phyloP scores from a whole-genome alignment of 2,329 filamentous ascomycete species.

The Acephala macrosclerotiorum region DNA sequence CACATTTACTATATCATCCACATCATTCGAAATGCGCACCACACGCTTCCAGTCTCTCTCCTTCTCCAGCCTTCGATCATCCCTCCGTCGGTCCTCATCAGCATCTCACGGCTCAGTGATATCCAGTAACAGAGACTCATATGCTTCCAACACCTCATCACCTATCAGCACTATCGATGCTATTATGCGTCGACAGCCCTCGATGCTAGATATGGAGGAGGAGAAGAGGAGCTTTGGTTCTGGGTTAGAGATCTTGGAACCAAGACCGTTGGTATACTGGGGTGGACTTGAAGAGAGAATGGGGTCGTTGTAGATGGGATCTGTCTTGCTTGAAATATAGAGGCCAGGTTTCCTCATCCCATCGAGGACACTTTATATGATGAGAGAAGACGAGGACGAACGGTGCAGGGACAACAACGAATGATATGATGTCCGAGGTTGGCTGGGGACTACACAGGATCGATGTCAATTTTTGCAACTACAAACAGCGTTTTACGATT shows the following conservation, averaged over 20 bases:
- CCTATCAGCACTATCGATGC: conserved; percentile 61
- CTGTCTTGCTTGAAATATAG: conserved; percentile 8
- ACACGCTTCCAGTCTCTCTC: conserved; percentile 48
- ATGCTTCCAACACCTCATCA: conserved; percentile 52
- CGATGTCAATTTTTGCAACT: conserved; percentile 28
- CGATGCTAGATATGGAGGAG: conserved; percentile 63
- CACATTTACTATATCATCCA: conserved; percentile 7
- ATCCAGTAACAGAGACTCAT: conserved; percentile 46
- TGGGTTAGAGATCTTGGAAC: conserved; percentile 65
- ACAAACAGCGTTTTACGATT: conserved; percentile 29
- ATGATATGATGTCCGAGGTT: neutral
- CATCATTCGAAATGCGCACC: conserved; percentile 39
- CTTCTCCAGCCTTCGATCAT: conserved; percentile 61
- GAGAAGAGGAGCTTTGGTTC: conserved; percentile 60
- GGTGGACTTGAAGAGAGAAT: conserved; percentile 69
- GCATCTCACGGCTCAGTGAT: conserved; percentile 42
- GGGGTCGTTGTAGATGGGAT: conserved; percentile 35
- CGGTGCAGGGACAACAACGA: neutral
- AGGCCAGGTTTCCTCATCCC: neutral
- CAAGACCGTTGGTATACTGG: conserved; percentile 69
- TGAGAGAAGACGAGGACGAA: neutral
- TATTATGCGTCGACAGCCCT: conserved; percentile 64
- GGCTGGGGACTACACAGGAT: conserved; percentile 30
- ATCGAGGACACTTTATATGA: neutral
- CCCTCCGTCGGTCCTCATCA: conserved; percentile 59